Percentiles rank a stretch among this genome's conserved stretches.
Evolutionary conservation across 306 rosid species (phyloP).

Genomic region (Gastrolobium villosum): DNA sequence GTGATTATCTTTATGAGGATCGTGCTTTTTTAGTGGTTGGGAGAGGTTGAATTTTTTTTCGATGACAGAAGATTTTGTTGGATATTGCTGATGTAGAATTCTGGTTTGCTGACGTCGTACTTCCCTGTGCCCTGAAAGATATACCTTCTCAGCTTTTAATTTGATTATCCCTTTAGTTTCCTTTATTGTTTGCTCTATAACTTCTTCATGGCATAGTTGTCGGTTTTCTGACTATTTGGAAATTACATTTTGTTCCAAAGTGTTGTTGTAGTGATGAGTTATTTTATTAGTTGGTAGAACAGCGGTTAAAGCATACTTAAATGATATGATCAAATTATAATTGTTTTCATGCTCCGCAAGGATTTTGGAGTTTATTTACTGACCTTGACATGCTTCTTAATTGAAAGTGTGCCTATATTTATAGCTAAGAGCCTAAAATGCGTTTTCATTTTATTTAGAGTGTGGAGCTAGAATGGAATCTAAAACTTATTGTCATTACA

Average conservation of each 20-base stretch:
- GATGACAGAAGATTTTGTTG: constrained; percentile 34
- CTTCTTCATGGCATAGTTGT: constrained; percentile 2
- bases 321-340: constrained; percentile 2
- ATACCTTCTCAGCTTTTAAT: constrained; percentile 2
- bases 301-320: neutral
- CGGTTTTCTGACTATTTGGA: neutral
- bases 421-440: neutral
- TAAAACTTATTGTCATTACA: neutral
- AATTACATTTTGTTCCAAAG: constrained; percentile 25
- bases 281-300: constrained; percentile 2
- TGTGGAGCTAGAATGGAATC: constrained; percentile 18
- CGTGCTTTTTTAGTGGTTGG: neutral
- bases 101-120: constrained; percentile 1
- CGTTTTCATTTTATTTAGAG: neutral
- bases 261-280: constrained; percentile 11
- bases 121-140: neutral
- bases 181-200: constrained; percentile 9
- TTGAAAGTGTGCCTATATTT: constrained; percentile 7
- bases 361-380: neutral
- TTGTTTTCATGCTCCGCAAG: neutral
- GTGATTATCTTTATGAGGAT: constrained; percentile 8
- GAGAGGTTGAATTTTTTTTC: constrained; percentile 23
- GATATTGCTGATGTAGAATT: constrained; percentile 33
- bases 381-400: neutral
- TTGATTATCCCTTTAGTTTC: neutral